phyloP scores from a whole-genome alignment of 164 flowering plant genomes.

The Paratinospora sagittata region DNA sequence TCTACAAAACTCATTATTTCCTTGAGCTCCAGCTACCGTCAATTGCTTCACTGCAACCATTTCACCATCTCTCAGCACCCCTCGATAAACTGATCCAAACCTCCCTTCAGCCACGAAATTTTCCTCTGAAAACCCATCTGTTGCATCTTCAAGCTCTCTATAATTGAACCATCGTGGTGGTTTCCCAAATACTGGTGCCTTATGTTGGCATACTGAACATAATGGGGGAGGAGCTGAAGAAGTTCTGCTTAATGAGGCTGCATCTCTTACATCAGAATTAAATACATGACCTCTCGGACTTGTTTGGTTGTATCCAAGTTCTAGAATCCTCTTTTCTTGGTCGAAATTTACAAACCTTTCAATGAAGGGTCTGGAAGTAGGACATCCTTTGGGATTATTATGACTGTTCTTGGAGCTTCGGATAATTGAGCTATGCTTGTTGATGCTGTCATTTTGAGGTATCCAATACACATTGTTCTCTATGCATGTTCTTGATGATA shows the following conservation, averaged over 20 bases:
- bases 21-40: slow-evolving; percentile 50
- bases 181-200: slow-evolving; percentile 75
- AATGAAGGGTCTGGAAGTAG: slow-evolving; percentile 24
- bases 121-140: slow-evolving; percentile 59
- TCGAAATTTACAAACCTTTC: slow-evolving; percentile 38
- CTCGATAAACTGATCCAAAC: slow-evolving; percentile 72
- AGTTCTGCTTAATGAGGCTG: slow-evolving; percentile 44
- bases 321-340: slow-evolving; percentile 21
- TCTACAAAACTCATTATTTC: slow-evolving; percentile 70
- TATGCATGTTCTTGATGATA: slow-evolving; percentile 17
- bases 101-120: slow-evolving; percentile 76
- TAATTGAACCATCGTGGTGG: slow-evolving; percentile 68
- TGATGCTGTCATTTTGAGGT: slow-evolving; percentile 30
- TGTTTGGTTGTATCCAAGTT: slow-evolving; percentile 12
- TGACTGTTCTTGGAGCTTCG: slow-evolving; percentile 14
- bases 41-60: slow-evolving; percentile 82
- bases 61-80: slow-evolving; percentile 65
- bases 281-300: slow-evolving; percentile 18
- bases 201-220: slow-evolving; percentile 74
- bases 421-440: slow-evolving; percentile 18
- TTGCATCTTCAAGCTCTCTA: slow-evolving; percentile 66
- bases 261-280: slow-evolving; percentile 42
- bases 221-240: slow-evolving; percentile 77
- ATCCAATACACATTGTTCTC: slow-evolving; percentile 37
- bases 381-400: slow-evolving; percentile 7